Evolutionary conservation across 1,284 basidiomycete species (phyloP).

Genomic region (Mrakiaceae sp.): DNA sequence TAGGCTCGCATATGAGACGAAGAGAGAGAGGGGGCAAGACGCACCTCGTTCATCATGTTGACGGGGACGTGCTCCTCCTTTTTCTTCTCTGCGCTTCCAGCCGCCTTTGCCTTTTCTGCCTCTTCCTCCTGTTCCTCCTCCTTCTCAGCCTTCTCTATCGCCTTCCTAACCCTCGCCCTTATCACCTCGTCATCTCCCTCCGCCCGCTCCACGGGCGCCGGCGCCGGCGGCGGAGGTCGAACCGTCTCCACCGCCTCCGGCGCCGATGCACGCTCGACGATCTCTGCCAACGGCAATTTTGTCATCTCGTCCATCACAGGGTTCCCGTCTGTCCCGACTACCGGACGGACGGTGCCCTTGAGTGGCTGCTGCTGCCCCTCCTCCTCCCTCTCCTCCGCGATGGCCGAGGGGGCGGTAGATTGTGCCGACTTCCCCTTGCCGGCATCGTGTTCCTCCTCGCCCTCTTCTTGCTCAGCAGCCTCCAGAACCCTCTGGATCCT

Average conservation of each 20-base stretch:
- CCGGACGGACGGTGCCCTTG: too few species aligned
- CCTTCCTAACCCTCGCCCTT: neutral
- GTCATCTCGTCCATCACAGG: too few species aligned
- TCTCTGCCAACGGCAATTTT: neutral
- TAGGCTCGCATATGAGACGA: neutral
- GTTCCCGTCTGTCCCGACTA: too few species aligned
- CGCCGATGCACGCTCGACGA: neutral
- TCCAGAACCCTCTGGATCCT: too few species aligned
- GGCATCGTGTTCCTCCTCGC: too few species aligned
- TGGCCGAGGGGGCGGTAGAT: too few species aligned
- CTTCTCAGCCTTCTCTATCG: neutral
- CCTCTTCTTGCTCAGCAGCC: too few species aligned
- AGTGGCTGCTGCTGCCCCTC: too few species aligned
- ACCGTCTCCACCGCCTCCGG: neutral
- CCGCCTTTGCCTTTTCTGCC: neutral
- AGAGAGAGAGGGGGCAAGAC: neutral
- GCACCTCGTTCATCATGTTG: neutral
- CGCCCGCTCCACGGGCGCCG: neutral
- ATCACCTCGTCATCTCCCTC: neutral
- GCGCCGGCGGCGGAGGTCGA: too few species aligned
- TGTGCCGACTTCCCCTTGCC: too few species aligned
- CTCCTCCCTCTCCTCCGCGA: too few species aligned
- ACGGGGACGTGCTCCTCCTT: neutral
- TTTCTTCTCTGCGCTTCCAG: neutral
- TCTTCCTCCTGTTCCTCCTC: neutral